These are phyloP conservation scores for Myrmaecium sp. DNA, from an alignment of 2,329 filamentous ascomycete genomes.

Conservation along the genomic window DNA sequence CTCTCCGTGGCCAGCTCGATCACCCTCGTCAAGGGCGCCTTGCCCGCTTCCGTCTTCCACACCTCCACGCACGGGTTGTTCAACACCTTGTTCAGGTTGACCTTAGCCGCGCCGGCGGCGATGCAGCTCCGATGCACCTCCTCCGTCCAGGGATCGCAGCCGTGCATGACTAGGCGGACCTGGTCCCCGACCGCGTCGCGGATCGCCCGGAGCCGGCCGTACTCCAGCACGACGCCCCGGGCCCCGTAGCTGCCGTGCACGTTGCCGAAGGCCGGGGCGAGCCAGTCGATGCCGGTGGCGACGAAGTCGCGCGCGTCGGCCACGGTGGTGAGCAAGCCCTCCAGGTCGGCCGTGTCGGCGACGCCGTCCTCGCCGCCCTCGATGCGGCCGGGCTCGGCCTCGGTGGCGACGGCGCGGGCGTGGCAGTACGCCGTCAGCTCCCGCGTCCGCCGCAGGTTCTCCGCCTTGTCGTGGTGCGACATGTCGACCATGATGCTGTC, in stretches of 20 bases:
- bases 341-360: conserved; percentile 45
- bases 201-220: conserved; percentile 34
- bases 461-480: conserved; percentile 53
- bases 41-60: conserved; percentile 32
- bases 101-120: conserved; percentile 35
- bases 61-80: conserved; percentile 33
- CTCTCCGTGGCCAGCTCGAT: conserved; percentile 37
- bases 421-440: conserved; percentile 48
- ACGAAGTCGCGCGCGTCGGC: conserved; percentile 57
- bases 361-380: conserved; percentile 62
- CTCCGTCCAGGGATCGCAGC: conserved; percentile 38
- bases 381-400: conserved; percentile 56
- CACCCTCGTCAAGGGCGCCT: conserved; percentile 34
- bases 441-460: conserved; percentile 48
- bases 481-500: conserved; percentile 65
- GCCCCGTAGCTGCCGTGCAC: conserved; percentile 33
- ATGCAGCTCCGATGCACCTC: conserved; percentile 39
- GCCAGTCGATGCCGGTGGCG: conserved; percentile 52
- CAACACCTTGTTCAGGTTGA: conserved; percentile 44
- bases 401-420: conserved; percentile 47
- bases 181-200: conserved; percentile 30
- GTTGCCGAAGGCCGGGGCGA: conserved; percentile 62
- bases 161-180: conserved; percentile 39
- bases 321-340: conserved; percentile 47
- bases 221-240: conserved; percentile 35